Evolutionary conservation across 140 eudicot genomes (phyloP), one percentile per base, ranked within the genome.

Genomic region (Senecio squalidus): DNA sequence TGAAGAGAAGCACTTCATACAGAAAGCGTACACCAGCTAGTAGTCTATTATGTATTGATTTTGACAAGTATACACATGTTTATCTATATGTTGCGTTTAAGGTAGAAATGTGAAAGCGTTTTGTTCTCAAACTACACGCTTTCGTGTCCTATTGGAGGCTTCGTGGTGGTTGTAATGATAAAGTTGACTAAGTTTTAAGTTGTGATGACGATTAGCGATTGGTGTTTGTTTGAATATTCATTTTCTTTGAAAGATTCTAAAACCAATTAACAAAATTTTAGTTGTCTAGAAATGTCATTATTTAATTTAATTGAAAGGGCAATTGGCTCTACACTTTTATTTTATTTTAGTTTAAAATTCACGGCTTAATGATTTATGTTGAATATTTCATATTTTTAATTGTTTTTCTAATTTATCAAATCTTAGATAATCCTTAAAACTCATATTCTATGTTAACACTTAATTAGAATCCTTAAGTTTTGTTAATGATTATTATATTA

Each of bases 291-390:
- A 18, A 41, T 53, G 52, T 1, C 9, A 51, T 54, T 39, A 38
- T 63, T 33, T 30, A n/a, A 63, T 10, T 39, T 24, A 18, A 45
- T 44, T 44, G 73, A 67, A 55, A 55, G 66, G 66, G 48, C 58
- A 57, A 55, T 67, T 56, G 73, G 50, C 73, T 67, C 73, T 64
- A n/a, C n/a, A n/a, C n/a, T n/a, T n/a, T n/a, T n/a, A n/a, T n/a
- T n/a, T n/a, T n/a, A n/a, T n/a, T n/a, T n/a, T n/a, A n/a, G n/a
- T n/a, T n/a, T n/a, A n/a, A n/a, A n/a, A n/a, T 44, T 18, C 65
- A 38, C 2, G 26, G 36, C 16, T 38, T 9, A 48, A 49, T 29
- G 17, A 22, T 22, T 15, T 36, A 40, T 22, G 14, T 21, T 43
- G 24, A 4, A 44, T 22, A 14, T 55, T 30, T 66, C 10, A 17